Evolutionary conservation across 805 yeast species (phyloP).

Genomic region (Cyberlindnera veronae): DNA sequence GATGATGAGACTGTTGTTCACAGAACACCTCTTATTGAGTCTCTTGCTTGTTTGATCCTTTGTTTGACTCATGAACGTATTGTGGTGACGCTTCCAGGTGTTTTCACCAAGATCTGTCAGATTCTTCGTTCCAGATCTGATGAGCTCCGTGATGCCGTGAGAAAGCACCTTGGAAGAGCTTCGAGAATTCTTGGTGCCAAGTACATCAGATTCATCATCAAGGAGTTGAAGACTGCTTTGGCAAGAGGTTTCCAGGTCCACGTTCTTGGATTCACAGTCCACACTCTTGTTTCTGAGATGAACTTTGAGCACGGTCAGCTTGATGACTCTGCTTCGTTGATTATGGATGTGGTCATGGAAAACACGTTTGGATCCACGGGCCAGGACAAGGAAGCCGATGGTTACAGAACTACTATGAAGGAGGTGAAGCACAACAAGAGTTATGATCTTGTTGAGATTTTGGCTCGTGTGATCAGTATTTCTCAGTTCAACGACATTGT

Average conservation of each 20-base stretch:
- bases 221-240: conserved; percentile 75
- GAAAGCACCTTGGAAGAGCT: conserved; percentile 70
- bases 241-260: conserved; percentile 91
- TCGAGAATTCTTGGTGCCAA: conserved; percentile 63
- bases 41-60: conserved; percentile 62
- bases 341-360: conserved; percentile 80
- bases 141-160: conserved; percentile 80
- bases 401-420: conserved; percentile 77
- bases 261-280: conserved; percentile 84
- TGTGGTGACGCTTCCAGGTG: conserved; percentile 67
- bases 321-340: conserved; percentile 56
- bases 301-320: conserved; percentile 65
- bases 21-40: conserved; percentile 79
- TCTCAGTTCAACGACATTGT: conserved; percentile 54
- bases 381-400: conserved; percentile 92
- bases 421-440: conserved; percentile 90
- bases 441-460: conserved; percentile 78
- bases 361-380: conserved; percentile 91
- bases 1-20: conserved; percentile 75
- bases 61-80: conserved; percentile 57
- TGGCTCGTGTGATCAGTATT: conserved; percentile 62
- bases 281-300: conserved; percentile 60
- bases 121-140: conserved; percentile 81
- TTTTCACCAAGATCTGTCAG: conserved; percentile 84
- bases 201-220: conserved; percentile 70